Evolutionary conservation across 768 basidiomycete species (phyloP).

Genomic region (Leccinum variicolor): DNA sequence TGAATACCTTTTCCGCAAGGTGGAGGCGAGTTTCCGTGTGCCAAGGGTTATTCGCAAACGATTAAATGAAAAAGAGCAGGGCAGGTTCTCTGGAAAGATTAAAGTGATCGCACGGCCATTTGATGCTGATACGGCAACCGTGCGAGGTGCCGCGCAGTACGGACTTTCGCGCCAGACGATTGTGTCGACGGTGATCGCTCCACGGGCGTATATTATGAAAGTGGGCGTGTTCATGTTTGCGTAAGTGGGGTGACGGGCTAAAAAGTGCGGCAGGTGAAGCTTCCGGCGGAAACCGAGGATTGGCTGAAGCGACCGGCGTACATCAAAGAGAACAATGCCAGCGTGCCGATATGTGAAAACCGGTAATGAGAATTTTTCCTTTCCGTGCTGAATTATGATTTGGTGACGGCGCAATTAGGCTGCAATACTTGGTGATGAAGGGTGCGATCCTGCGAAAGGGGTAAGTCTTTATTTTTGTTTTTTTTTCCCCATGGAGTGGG

Average conservation of each 20-base stretch:
- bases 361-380: slow-evolving; percentile 40
- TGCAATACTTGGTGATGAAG: slow-evolving; percentile 86
- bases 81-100: slow-evolving; percentile 62
- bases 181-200: slow-evolving; percentile 80
- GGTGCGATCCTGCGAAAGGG: slow-evolving; percentile 85
- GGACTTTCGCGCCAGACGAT: slow-evolving; percentile 72
- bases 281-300: slow-evolving; percentile 85
- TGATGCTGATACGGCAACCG: slow-evolving; percentile 86
- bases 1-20: slow-evolving; percentile 77
- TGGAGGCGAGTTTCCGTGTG: slow-evolving; percentile 51
- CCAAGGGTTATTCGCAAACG: neutral
- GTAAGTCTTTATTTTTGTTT: slow-evolving; percentile 38
- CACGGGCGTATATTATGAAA: slow-evolving; percentile 85
- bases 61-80: slow-evolving; percentile 38
- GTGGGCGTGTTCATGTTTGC: slow-evolving; percentile 33
- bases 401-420: slow-evolving; percentile 39
- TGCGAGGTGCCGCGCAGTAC: slow-evolving; percentile 86
- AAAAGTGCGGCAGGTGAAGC: slow-evolving; percentile 57
- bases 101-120: slow-evolving; percentile 77
- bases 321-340: slow-evolving; percentile 73
- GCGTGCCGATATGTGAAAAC: slow-evolving; percentile 79
- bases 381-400: neutral
- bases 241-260: neutral
- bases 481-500: slow-evolving; percentile 11
- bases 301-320: slow-evolving; percentile 83